Evolutionary conservation across 176 grass and related monocot genomes (phyloP).

Genomic region (Eleusine coracana): DNA sequence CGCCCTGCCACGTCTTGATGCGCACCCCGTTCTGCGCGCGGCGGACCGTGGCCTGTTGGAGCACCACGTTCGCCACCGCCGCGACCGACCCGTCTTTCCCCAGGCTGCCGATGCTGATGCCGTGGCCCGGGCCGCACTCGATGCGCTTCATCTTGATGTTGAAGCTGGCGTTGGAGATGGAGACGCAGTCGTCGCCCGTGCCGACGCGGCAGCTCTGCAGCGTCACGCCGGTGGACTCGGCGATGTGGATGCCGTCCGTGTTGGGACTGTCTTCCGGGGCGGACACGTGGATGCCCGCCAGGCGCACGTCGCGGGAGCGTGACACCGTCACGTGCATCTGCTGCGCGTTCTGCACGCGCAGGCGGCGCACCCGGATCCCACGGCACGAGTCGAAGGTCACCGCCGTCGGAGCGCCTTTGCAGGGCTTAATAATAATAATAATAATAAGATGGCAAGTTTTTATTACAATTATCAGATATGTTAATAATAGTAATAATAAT

Average conservation of each 20-base stretch:
- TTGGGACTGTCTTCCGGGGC: conserved; percentile 88
- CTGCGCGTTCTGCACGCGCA: conserved; percentile 82
- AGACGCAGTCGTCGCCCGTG: conserved; percentile 95
- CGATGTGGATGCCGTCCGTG: conserved; percentile 95
- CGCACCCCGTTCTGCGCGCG: conserved; percentile 74
- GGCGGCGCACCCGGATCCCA: conserved; percentile 49
- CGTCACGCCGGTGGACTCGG: conserved; percentile 63
- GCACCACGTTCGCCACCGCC: conserved; percentile 52
- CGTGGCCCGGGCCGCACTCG: conserved; percentile 80
- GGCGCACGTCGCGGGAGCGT: conserved; percentile 50
- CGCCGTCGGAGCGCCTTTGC: conserved; percentile 78
- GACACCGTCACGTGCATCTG: conserved; percentile 84
- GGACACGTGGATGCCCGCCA: conserved; percentile 54
- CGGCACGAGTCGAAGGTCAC: conserved; percentile 72
- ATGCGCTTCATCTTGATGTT: conserved; percentile 66
- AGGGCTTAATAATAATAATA: conserved; percentile 46
- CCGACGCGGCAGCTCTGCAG: conserved; percentile 70
- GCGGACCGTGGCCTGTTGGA: conserved; percentile 60
- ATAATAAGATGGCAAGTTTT: too few relatives aligned
- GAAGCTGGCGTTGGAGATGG: conserved; percentile 83
- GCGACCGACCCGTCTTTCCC: conserved; percentile 67
- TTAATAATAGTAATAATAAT: too few relatives aligned
- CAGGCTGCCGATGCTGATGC: conserved; percentile 95
- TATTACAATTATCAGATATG: too few relatives aligned
- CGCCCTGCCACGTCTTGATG: conserved; percentile 99